phyloP scores from a whole-genome alignment of 1,284 basidiomycete genomes.

The Uromyces viciae-fabae region DNA sequence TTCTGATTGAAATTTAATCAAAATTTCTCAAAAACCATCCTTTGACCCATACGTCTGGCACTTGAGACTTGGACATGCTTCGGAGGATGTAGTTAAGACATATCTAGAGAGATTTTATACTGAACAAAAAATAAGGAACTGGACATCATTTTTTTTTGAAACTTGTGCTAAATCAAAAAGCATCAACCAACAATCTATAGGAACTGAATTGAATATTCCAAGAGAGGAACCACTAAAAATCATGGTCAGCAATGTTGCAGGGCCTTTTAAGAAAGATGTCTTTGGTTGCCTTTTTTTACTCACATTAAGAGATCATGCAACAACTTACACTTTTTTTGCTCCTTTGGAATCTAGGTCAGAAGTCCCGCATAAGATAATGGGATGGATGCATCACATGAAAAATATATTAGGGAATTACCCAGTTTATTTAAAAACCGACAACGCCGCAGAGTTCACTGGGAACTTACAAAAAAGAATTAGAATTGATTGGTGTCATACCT shows the following conservation, averaged over 20 bases:
- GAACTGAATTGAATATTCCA: background rate
- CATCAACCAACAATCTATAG: background rate
- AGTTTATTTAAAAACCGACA: background rate
- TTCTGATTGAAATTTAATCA: background rate
- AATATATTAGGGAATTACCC: background rate
- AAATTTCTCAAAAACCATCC: background rate
- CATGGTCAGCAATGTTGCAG: background rate
- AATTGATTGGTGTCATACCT: background rate
- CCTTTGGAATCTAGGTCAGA: background rate
- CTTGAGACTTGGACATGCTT: background rate
- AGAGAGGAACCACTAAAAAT: background rate
- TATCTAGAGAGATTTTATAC: background rate
- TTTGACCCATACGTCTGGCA: conserved; percentile 10
- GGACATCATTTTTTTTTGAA: conserved; percentile 5
- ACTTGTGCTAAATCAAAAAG: background rate
- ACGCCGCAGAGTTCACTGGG: background rate
- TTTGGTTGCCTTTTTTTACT: background rate
- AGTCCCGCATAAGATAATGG: background rate
- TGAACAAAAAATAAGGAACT: background rate
- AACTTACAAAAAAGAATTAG: background rate
- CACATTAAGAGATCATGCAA: background rate
- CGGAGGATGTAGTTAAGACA: background rate
- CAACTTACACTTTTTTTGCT: background rate
- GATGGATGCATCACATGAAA: background rate
- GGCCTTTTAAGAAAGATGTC: background rate